Percentiles rank a stretch among this genome's conserved stretches.
Conservation (phyloP, 129 eudicot genomes). For the Lonicera japonica region DNA sequence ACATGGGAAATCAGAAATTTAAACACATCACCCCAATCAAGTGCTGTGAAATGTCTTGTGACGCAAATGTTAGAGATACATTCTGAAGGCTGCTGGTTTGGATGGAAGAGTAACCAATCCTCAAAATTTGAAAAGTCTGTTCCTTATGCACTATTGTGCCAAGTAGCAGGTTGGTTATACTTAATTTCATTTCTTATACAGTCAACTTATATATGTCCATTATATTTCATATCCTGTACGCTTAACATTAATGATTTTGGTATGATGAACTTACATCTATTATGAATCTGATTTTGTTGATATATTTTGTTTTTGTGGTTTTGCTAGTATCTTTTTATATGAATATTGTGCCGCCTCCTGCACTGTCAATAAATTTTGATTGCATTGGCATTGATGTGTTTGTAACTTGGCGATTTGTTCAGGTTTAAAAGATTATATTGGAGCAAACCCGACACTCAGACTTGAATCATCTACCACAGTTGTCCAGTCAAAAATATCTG, state of each 20-base stretch:
- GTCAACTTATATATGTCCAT: too few relatives aligned
- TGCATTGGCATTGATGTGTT: not conserved
- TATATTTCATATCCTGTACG: too few relatives aligned
- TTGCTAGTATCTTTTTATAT: too few relatives aligned
- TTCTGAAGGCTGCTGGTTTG: slow-evolving; percentile 51
- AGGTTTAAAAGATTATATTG: slow-evolving; percentile 88
- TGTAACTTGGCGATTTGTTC: slow-evolving; percentile 9
- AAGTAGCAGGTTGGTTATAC: slow-evolving; percentile 77
- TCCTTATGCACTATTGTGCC: slow-evolving; percentile 79
- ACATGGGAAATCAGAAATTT: slow-evolving; percentile 89
- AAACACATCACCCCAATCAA: slow-evolving; percentile 36
- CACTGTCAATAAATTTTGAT: not conserved
- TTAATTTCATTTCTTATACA: not conserved
- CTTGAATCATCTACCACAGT: slow-evolving; percentile 41
- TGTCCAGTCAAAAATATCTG: slow-evolving; percentile 47
- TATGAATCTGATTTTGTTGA: too few relatives aligned
- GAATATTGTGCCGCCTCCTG: not conserved
- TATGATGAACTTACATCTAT: too few relatives aligned
- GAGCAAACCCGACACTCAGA: slow-evolving; percentile 73
- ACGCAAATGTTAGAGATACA: slow-evolving; percentile 88
- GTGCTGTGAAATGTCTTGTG: slow-evolving; percentile 58
- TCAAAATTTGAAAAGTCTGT: slow-evolving; percentile 65
- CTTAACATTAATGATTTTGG: too few relatives aligned
- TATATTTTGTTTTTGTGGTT: too few relatives aligned
- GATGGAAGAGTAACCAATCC: slow-evolving; percentile 60